These are phyloP conservation scores for Torrubiella hemipterigena DNA, from an alignment of 2,329 filamentous ascomycete species.

Conservation along the genomic window DNA sequence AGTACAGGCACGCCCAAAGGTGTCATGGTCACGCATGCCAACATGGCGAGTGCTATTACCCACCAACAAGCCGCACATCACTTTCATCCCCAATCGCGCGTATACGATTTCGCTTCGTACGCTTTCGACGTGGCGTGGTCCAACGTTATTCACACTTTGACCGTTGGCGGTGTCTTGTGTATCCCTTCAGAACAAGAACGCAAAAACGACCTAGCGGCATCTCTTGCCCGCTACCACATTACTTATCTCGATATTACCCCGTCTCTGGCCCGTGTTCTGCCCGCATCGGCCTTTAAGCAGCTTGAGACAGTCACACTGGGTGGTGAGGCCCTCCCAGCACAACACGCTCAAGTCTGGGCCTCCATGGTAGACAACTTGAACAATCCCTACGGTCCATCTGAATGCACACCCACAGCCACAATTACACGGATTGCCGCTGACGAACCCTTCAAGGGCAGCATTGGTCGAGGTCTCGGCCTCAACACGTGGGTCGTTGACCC, in stretches of 20 bases:
- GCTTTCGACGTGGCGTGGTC: constrained; percentile 7
- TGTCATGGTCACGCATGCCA: constrained; percentile 29
- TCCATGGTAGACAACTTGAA: not conserved
- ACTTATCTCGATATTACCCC: constrained; percentile 4
- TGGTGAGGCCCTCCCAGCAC: constrained; percentile 18
- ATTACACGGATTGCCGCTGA: constrained; percentile 2
- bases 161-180: constrained; percentile 1
- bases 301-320: constrained; percentile 8
- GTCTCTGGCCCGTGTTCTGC: constrained; percentile 6
- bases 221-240: not conserved
- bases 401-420: no score
- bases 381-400: constrained; percentile 2
- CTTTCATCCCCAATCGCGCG: constrained; percentile 1
- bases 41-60: constrained; percentile 24
- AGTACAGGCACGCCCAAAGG: constrained; percentile 43
- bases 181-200: constrained; percentile 1
- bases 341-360: constrained; percentile 7
- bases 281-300: constrained; percentile 1
- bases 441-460: constrained; percentile 2
- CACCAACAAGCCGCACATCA: constrained; percentile 18
- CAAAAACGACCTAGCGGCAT: not conserved
- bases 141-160: constrained; percentile 1
- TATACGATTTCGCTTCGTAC: constrained; percentile 8
- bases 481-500: constrained; percentile 2
- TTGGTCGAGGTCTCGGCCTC: constrained; percentile 2